phyloP scores from a whole-genome alignment of 2,329 filamentous ascomycete genomes.

The Magnaporthiopsis rhizophila region DNA sequence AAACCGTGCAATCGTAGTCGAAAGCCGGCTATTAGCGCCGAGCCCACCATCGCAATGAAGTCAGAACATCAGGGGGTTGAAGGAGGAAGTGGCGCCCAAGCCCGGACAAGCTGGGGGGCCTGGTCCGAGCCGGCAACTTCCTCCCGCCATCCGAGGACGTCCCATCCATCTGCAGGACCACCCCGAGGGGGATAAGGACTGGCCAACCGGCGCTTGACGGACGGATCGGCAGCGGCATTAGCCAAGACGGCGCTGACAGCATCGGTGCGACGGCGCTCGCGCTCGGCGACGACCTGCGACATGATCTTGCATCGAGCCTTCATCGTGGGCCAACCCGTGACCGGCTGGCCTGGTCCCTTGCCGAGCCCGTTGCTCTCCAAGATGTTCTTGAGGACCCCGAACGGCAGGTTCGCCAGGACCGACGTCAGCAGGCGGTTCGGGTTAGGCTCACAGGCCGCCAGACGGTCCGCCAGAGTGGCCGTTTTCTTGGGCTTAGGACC shows the following conservation, averaged over 20 bases:
- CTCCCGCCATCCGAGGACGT: slow-evolving; percentile 16
- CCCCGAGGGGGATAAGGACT: slow-evolving; percentile 7
- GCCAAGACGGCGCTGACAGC: slow-evolving; percentile 26
- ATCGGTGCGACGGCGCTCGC: slow-evolving; percentile 46
- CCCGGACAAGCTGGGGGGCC: no score
- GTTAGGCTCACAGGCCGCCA: not conserved
- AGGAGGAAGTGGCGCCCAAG: no score
- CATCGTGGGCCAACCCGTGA: slow-evolving; percentile 40
- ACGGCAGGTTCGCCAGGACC: slow-evolving; percentile 62
- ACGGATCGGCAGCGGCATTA: slow-evolving; percentile 6
- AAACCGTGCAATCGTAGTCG: not conserved
- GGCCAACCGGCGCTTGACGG: slow-evolving; percentile 10
- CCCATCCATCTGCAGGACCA: slow-evolving; percentile 10
- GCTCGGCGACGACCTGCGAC: slow-evolving; percentile 43
- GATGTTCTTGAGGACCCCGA: slow-evolving; percentile 55
- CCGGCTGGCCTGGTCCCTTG: slow-evolving; percentile 16
- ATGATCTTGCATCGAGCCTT: slow-evolving; percentile 41
- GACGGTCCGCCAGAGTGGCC: not conserved
- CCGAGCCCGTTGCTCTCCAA: slow-evolving; percentile 54
- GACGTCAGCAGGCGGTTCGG: slow-evolving; percentile 49
- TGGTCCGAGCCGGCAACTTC: no score
- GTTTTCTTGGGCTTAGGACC: not conserved
- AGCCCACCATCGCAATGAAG: no score
- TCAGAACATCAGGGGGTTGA: no score
- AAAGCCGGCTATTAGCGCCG: no score